Base-by-base conservation (phyloP, 2,329 filamentous ascomycete species). In the Verticillium dahliae region DNA sequence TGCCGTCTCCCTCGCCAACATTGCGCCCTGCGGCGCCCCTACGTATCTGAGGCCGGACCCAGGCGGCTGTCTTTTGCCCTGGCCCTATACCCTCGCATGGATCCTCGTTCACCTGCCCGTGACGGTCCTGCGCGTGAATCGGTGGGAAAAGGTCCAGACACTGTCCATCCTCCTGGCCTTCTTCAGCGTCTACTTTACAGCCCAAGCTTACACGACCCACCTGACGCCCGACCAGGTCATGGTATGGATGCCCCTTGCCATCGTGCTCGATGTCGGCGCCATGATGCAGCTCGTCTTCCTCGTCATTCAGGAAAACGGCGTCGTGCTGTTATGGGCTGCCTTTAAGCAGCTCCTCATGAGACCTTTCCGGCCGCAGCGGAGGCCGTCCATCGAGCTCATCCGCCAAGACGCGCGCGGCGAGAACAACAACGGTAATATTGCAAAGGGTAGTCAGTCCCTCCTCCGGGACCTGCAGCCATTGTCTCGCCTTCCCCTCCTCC, bases 261-360 rank as follows among this genome's bases (percentile, higher is more conserved):
- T 66, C 33, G 61, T 65, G 6, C 61, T 66, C 9, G 65, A 66
- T 35, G 52, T 66, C 13, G 65, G 65, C 6, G 61, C 63, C 13
- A 62, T 65, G 56, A 66, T 66, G 63, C 65, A 66, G 61, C 65
- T 66, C 22, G 60, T 60, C 10, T 65, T 61, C 39, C 58, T 66
- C n/a, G 54, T 65, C 1, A 41, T 63, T 2, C 55, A 63, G 39
- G 59, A 65, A 39, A 60, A 62, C 22, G 61, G 62, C 31, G 58
- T 58, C 11, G 27, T 58, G 1, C 18, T 62, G 38, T 35, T 64
- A 18, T 62, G 62, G 62, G 34, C 33, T 27, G 60, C 62, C 4
- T 33, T 64, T 3, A 62, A 45, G 52, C 31, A 61, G 34, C 59
- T 61, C 3, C 31, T 64, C 3, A n/a, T 18, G n/a, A 50, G 45